Evolutionary conservation across 2,329 filamentous ascomycete genomes (phyloP).

Genomic region (Fusarium algeriense): DNA sequence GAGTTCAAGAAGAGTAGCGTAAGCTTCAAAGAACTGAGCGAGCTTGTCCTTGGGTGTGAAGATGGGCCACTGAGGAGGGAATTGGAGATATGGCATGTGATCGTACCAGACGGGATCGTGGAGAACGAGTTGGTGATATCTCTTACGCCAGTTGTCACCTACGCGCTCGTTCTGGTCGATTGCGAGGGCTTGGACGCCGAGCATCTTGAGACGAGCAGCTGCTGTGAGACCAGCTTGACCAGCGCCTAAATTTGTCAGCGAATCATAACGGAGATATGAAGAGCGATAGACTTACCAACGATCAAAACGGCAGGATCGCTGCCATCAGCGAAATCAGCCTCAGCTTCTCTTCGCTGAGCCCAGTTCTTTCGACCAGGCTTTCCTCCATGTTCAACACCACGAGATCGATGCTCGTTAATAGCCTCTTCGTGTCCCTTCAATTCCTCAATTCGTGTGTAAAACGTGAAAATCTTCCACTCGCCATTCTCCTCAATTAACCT

Average conservation of each 20-base stretch:
- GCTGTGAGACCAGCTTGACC: constrained; percentile 71
- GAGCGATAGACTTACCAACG: constrained; percentile 59
- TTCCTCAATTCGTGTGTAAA: constrained; percentile 70
- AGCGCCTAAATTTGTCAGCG: constrained; percentile 56
- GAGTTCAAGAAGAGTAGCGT: constrained; percentile 73
- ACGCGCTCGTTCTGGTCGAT: constrained; percentile 69
- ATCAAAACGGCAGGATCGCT: constrained; percentile 70
- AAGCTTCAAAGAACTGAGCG: constrained; percentile 75
- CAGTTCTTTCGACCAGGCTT: constrained; percentile 69
- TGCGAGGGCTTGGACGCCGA: constrained; percentile 67
- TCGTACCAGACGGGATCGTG: constrained; percentile 75
- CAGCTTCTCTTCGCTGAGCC: constrained; percentile 64
- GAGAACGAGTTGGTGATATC: constrained; percentile 74
- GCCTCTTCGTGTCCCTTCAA: constrained; percentile 67
- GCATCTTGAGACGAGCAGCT: constrained; percentile 70
- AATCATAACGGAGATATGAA: no score
- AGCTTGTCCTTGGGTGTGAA: constrained; percentile 81
- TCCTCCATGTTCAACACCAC: constrained; percentile 68
- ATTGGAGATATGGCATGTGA: constrained; percentile 73
- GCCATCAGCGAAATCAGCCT: constrained; percentile 60
- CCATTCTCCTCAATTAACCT: constrained; percentile 61
- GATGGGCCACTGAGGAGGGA: constrained; percentile 74
- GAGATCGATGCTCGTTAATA: constrained; percentile 60
- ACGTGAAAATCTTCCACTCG: constrained; percentile 71
- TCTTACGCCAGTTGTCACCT: constrained; percentile 73